Conservation (phyloP, 2,329 filamentous ascomycete genomes). For the Venturia aucupariae region DNA sequence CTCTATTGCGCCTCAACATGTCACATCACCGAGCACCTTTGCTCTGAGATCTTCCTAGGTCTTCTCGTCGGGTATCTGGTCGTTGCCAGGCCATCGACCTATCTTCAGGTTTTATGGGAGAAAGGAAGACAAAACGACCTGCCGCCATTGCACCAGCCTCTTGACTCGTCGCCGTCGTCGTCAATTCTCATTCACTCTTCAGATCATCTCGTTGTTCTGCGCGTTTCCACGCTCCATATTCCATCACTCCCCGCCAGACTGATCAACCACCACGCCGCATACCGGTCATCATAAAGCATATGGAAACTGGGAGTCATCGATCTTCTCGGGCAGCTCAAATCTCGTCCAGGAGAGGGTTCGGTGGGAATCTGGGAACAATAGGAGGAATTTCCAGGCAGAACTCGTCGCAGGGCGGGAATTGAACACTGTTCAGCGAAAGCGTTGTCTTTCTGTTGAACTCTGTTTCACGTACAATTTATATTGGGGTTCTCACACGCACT, state of each 20-base stretch:
- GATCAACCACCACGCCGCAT: neutral
- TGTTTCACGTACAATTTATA: neutral
- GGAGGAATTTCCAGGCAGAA: neutral
- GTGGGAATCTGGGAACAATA: neutral
- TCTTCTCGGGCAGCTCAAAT: neutral
- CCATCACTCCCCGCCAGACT: neutral
- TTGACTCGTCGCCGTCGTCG: neutral
- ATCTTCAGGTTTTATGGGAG: neutral
- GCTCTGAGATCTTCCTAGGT: neutral
- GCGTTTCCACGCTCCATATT: neutral
- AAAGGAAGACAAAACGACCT: neutral
- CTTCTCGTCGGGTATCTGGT: neutral
- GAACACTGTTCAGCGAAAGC: neutral
- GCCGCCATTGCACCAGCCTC: neutral
- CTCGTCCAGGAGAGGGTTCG: neutral
- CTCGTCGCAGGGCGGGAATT: neutral
- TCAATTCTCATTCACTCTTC: neutral
- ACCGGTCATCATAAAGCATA: neutral
- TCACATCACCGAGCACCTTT: neutral
- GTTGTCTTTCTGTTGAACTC: neutral
- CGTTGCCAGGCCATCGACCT: slow-evolving; percentile 5
- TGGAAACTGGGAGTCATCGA: neutral
- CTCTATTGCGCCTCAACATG: neutral
- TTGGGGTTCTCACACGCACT: neutral
- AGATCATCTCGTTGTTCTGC: neutral